These are phyloP conservation scores for Ganoderma sinense DNA, from an alignment of 1,284 basidiomycete species.

Conservation along the genomic window DNA sequence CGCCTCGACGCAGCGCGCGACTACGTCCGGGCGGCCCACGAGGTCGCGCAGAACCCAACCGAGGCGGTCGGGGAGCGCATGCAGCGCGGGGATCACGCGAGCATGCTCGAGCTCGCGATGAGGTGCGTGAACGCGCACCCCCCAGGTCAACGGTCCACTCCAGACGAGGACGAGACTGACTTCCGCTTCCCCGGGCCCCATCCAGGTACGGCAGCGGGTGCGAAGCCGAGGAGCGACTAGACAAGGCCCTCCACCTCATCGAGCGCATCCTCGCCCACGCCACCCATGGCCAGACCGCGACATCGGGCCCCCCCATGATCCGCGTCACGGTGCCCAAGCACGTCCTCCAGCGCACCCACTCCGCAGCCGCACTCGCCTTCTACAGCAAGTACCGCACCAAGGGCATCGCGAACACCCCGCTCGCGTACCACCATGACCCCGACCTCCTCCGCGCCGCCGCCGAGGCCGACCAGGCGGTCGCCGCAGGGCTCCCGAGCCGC, in stretches of 20 bases:
- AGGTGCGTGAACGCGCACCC: background rate
- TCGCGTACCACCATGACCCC: background rate
- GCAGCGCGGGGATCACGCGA: background rate
- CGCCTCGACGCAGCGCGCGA: background rate
- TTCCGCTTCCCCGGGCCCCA: background rate
- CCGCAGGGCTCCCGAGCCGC: background rate
- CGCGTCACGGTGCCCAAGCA: background rate
- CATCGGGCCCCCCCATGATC: too few species aligned
- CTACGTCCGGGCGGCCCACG: background rate
- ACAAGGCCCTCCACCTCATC: background rate
- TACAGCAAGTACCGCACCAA: background rate
- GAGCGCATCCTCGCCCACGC: background rate
- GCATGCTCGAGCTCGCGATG: constrained; percentile 4
- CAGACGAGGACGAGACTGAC: background rate
- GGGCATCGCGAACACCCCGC: background rate
- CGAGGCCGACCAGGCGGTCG: background rate
- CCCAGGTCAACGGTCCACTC: background rate
- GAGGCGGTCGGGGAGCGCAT: background rate
- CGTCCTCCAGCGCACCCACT: background rate
- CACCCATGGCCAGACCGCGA: background rate
- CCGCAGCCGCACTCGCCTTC: background rate
- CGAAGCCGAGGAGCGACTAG: background rate
- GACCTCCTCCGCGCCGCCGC: background rate
- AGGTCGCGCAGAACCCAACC: background rate
- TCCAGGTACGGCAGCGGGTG: background rate